A percentile compares a stretch with the other conserved stretches of the same genome.
These are phyloP conservation scores for Cladosporium austrohemisphaericum DNA, from an alignment of 2,329 filamentous ascomycete species.

Conservation along the genomic window DNA sequence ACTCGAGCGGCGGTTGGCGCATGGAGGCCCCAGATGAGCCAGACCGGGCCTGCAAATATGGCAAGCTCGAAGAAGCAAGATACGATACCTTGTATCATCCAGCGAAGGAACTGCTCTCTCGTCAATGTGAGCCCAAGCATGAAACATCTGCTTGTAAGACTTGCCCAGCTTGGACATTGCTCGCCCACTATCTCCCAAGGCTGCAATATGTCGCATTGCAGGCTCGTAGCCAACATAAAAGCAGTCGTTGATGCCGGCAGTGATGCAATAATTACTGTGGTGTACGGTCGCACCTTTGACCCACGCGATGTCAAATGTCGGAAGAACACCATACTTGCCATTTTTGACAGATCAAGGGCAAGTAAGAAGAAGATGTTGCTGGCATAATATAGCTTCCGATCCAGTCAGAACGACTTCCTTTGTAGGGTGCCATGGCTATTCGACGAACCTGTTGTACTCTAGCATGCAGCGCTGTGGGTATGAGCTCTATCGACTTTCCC, in stretches of 20 bases:
- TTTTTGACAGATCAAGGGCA: background rate
- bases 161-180: background rate
- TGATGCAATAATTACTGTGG: background rate
- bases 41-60: background rate
- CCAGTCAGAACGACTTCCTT: too few species aligned
- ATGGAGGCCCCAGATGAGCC: background rate
- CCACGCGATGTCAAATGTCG: background rate
- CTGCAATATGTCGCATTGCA: background rate
- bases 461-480: background rate
- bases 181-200: background rate
- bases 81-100: background rate
- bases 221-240: background rate
- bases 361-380: background rate
- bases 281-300: background rate
- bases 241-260: background rate
- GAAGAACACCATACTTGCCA: background rate
- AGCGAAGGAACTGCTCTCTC: background rate
- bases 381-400: background rate
- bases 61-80: background rate
- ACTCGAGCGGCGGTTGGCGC: background rate
- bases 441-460: too few species aligned
- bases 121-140: too few species aligned
- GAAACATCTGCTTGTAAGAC: background rate
- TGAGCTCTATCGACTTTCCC: background rate
- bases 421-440: too few species aligned